phyloP scores from a whole-genome alignment of 768 basidiomycete genomes.

The Scleroderma bovista region DNA sequence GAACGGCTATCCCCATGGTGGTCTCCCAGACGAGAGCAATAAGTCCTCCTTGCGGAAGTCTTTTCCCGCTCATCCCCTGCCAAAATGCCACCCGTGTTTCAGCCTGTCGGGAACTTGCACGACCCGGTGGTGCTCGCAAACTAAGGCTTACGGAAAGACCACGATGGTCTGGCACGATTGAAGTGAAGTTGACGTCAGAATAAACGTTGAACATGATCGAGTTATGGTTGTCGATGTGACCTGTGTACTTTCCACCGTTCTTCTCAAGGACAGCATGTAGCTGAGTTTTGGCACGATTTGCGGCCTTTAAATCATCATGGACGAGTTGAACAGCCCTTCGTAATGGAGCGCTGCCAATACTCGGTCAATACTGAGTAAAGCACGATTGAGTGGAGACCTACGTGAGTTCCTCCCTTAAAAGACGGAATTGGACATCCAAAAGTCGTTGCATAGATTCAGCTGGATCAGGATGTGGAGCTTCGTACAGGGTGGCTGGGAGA shows the following conservation, averaged over 20 bases:
- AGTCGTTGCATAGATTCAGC: slow-evolving; percentile 56
- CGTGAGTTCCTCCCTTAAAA: slow-evolving; percentile 70
- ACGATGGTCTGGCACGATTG: slow-evolving; percentile 44
- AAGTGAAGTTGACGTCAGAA: slow-evolving; percentile 44
- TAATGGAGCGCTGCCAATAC: slow-evolving; percentile 41
- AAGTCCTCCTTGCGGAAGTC: slow-evolving; percentile 57
- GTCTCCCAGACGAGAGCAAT: slow-evolving; percentile 53
- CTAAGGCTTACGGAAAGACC: slow-evolving; percentile 45
- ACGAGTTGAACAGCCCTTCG: slow-evolving; percentile 47
- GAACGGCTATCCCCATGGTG: slow-evolving; percentile 31
- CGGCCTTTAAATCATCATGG: slow-evolving; percentile 36
- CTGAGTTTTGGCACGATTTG: slow-evolving; percentile 25
- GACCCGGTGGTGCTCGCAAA: slow-evolving; percentile 51
- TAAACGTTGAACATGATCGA: slow-evolving; percentile 60
- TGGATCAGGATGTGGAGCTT: slow-evolving; percentile 59
- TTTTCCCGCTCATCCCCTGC: slow-evolving; percentile 54
- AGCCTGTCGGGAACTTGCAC: slow-evolving; percentile 38
- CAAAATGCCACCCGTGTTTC: slow-evolving; percentile 48
- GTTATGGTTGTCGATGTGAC: slow-evolving; percentile 36
- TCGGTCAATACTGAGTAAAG: neutral
- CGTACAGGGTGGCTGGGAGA: slow-evolving; percentile 54
- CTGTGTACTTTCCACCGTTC: slow-evolving; percentile 56
- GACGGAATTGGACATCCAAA: slow-evolving; percentile 70
- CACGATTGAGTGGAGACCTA: slow-evolving; percentile 23
- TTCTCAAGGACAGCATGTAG: slow-evolving; percentile 43